Evolutionary conservation across 495 filamentous ascomycete species (phyloP), one percentile per base, ranked within the genome.

Genomic region (Pyrenopolyporus hunteri): DNA sequence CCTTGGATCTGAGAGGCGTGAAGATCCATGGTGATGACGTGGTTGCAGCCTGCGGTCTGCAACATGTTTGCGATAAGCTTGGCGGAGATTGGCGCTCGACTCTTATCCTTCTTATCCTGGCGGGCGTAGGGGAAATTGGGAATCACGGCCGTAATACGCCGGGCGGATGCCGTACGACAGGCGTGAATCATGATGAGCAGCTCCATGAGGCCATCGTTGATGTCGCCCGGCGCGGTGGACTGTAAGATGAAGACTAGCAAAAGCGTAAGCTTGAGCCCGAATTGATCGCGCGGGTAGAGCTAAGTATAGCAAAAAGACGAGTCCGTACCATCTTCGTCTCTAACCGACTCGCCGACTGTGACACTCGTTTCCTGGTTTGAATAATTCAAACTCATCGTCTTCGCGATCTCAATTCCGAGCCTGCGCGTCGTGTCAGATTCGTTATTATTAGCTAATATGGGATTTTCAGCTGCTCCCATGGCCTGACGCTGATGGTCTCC

Each of bases 81-180:
- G 14, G 94, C 94, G 40, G 88, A 92, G 64, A 92, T 92, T 10
- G 93, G 92, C 20, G 93, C 94, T 53, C 94, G 85, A 39, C 64
- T 70, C 80, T 97, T 96, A 76, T 98, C 94, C 76, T 98, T 98
- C 81, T 98, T 98, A 80, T 98, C 94, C 76, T 98, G 94, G 22
- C 94, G 90, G n/a, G 93, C 93, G 69, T 98, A 97, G 22, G 93
- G 93, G 79, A 97, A 98, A 77, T 98, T 97, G 57, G 94, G 94
- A 45, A 97, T 90, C 52, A 92, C 86, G 59, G 89, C 89, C 16
- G 92, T 97, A 76, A 98, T 97, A 58, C 91, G 87, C 57, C 92
- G 85, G 4, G 93, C 92, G n/a, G 87, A 92, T 1, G 94, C 95
- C 17, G 94, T 97, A 66, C 96, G 93, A 83, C 94, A 98, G 47